Conservation (phyloP, 768 basidiomycete genomes). For the Kwoniella sp. region DNA sequence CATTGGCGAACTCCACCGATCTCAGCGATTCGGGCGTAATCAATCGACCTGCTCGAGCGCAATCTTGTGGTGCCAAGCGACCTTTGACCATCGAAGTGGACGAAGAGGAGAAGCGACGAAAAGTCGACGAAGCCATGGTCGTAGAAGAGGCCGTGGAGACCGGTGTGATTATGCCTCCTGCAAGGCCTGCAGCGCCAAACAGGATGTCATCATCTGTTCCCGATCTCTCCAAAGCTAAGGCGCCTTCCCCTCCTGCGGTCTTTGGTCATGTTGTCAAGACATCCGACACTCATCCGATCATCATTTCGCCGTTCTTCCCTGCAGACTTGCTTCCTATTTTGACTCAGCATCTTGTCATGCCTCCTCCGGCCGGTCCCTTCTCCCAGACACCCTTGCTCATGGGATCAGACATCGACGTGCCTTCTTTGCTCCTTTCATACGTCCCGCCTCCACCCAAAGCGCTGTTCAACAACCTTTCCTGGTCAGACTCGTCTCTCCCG, state of each 20-base stretch:
- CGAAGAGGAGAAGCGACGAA: constrained; percentile 44
- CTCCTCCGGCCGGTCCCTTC: constrained; percentile 20
- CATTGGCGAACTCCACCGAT: constrained; percentile 14
- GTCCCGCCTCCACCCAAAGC: constrained; percentile 13
- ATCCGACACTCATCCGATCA: constrained; percentile 78
- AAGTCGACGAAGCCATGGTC: constrained; percentile 49
- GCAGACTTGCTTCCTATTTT: constrained; percentile 63
- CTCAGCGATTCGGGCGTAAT: constrained; percentile 3
- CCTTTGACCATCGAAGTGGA: constrained; percentile 21
- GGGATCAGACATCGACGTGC: constrained; percentile 39
- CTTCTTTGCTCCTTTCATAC: constrained; percentile 32
- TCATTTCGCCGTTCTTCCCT: constrained; percentile 71
- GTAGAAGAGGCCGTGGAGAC: constrained; percentile 43
- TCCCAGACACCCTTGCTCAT: constrained; percentile 21
- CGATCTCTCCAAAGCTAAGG: constrained; percentile 16
- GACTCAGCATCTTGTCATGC: constrained; percentile 33
- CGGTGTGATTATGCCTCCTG: constrained; percentile 40
- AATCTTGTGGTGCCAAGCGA: constrained; percentile 47
- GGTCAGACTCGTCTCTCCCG: background rate
- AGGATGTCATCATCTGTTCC: constrained; percentile 29
- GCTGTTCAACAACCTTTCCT: background rate
- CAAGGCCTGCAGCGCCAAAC: background rate
- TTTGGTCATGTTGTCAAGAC: constrained; percentile 62
- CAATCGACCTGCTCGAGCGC: constrained; percentile 38
- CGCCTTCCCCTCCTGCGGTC: constrained; percentile 19